Conservation (phyloP, 2,329 filamentous ascomycete genomes). For the Neonectria neomacrospora region DNA sequence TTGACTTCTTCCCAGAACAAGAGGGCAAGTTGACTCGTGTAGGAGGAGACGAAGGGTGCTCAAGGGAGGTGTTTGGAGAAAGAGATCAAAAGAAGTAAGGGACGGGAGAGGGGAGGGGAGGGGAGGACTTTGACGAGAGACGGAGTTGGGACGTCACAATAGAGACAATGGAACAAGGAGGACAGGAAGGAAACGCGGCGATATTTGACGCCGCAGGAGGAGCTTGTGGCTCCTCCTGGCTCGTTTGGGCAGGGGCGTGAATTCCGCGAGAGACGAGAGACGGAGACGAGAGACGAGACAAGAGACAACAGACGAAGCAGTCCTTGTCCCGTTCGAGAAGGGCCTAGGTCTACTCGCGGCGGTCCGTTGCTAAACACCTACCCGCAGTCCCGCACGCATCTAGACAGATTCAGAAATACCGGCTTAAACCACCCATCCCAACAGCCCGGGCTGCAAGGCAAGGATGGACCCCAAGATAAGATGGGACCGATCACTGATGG, state of each 20-base stretch:
- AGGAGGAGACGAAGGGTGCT: conserved; percentile 25
- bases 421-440: conserved; percentile 12
- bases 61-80: conserved; percentile 13
- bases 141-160: conserved; percentile 41
- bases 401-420: conserved; percentile 32
- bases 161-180: conserved; percentile 42
- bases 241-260: conserved; percentile 39
- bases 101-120: conserved; percentile 24
- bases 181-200: conserved; percentile 36
- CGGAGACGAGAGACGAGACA: not conserved
- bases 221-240: conserved; percentile 38
- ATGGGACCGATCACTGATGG: conserved; percentile 22
- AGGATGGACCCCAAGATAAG: conserved; percentile 33
- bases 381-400: conserved; percentile 18
- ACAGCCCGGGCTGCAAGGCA: conserved; percentile 31
- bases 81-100: conserved; percentile 22
- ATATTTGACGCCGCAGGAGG: conserved; percentile 42
- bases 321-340: conserved; percentile 34
- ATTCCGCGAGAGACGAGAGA: not conserved
- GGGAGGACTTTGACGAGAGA: conserved; percentile 30
- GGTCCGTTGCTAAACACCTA: conserved; percentile 41
- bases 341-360: conserved; percentile 33
- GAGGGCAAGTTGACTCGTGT: conserved; percentile 33
- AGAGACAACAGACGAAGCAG: not conserved
- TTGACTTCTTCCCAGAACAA: conserved; percentile 33